phyloP scores from a whole-genome alignment of 1,139 yeast species.

The Trichomonascaceae sp. region DNA sequence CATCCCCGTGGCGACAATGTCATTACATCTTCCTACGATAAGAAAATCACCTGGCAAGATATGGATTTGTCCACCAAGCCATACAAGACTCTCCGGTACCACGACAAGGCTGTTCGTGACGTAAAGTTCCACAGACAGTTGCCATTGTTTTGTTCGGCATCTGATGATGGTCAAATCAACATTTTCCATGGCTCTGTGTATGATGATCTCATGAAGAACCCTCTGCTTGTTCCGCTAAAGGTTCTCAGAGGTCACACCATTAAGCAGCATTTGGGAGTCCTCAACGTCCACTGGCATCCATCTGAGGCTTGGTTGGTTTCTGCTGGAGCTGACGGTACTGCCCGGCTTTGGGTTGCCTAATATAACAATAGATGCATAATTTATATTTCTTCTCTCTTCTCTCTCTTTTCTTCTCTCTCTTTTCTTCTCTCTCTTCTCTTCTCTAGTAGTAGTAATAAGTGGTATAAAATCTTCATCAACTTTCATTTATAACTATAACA shows the following conservation, averaged over 20 bases:
- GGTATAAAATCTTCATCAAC: too few species aligned
- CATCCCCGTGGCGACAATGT: constrained; percentile 96
- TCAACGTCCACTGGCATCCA: constrained; percentile 91
- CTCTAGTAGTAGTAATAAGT: too few species aligned
- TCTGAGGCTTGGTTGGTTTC: constrained; percentile 96
- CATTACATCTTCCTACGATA: constrained; percentile 85
- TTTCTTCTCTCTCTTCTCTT: too few species aligned
- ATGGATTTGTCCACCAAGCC: constrained; percentile 82
- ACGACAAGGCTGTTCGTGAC: constrained; percentile 84
- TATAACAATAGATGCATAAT: not conserved
- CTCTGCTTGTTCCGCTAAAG: constrained; percentile 90
- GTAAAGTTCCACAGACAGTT: constrained; percentile 78
- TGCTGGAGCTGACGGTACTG: constrained; percentile 97
- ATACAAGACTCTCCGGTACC: constrained; percentile 89
- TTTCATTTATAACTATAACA: too few species aligned
- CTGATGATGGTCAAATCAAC: constrained; percentile 89
- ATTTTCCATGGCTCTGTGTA: constrained; percentile 95
- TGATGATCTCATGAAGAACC: constrained; percentile 92
- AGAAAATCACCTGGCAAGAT: constrained; percentile 96
- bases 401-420: too few species aligned
- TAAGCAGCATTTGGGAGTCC: constrained; percentile 71
- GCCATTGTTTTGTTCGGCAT: constrained; percentile 91
- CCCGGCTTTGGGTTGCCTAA: constrained; percentile 91
- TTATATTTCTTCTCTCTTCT: not conserved
- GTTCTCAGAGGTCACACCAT: constrained; percentile 88